phyloP scores from a whole-genome alignment of 441 rosid genomes.

The California macrophylla region DNA sequence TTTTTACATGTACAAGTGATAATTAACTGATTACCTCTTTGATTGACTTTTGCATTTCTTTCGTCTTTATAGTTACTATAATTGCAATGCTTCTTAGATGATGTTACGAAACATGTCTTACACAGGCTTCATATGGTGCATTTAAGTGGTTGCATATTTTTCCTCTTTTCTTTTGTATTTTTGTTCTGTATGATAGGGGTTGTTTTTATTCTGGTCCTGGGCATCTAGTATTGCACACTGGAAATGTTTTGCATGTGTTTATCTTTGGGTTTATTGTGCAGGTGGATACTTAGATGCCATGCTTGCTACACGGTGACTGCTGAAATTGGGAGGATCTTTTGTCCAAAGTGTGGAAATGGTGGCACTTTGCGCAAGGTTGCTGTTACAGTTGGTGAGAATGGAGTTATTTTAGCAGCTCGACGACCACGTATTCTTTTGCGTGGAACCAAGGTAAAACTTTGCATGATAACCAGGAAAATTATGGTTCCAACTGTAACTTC shows the following conservation, averaged over 20 bases:
- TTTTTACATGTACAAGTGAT: constrained; percentile 2
- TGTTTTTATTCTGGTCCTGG: no score
- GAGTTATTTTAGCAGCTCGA: constrained; percentile 50
- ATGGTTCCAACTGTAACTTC: not conserved
- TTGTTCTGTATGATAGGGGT: no score
- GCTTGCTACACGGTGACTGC: constrained; percentile 84
- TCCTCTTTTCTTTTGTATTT: not conserved
- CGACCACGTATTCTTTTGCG: constrained; percentile 57
- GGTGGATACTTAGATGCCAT: constrained; percentile 85
- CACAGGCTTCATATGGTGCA: not conserved
- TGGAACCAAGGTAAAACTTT: constrained; percentile 66
- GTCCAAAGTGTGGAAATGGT: constrained; percentile 92
- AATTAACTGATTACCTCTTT: not conserved
- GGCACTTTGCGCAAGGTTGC: constrained; percentile 83
- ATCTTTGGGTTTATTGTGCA: constrained; percentile 28
- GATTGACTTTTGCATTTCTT: constrained; percentile 1
- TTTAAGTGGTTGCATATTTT: not conserved
- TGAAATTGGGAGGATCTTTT: constrained; percentile 70
- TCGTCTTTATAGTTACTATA: not conserved
- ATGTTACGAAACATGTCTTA: not conserved
- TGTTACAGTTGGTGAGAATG: constrained; percentile 74
- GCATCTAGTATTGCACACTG: not conserved
- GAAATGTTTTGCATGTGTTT: not conserved
- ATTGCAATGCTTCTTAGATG: not conserved
- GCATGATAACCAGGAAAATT: not conserved